Percentiles rank a stretch among this genome's conserved stretches.
Evolutionary conservation across 2,329 filamentous ascomycete genomes (phyloP).

Genomic region (Trichoderma endophyticum): DNA sequence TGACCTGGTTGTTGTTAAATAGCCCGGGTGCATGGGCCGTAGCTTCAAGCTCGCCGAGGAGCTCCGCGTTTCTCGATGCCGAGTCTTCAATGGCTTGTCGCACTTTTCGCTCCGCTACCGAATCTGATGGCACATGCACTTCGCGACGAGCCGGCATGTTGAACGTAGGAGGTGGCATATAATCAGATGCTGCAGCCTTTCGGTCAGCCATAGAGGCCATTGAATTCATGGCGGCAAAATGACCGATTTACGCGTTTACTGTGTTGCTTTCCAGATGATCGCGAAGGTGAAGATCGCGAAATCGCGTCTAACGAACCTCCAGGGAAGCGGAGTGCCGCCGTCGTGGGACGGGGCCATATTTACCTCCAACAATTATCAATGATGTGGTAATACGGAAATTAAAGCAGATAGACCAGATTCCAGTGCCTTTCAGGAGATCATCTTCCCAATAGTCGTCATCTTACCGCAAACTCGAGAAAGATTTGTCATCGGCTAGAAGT

Average conservation of each 20-base stretch:
- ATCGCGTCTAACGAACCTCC: neutral
- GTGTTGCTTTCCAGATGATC: neutral
- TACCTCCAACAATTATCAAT: neutral
- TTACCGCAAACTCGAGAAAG: neutral
- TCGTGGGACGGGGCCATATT: neutral
- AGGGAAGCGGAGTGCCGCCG: neutral
- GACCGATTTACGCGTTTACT: neutral
- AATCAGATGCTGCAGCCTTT: neutral
- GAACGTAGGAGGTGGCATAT: neutral
- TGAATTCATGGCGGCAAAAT: neutral
- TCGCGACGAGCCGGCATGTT: neutral
- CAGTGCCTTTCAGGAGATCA: neutral
- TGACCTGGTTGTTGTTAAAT: conserved; percentile 9
- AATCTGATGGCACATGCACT: neutral
- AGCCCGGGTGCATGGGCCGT: conserved; percentile 8
- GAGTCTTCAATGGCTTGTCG: conserved; percentile 30
- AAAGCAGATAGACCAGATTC: neutral
- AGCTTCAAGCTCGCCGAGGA: conserved; percentile 11
- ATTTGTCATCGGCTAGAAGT: conserved; percentile 11
- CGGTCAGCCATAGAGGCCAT: neutral
- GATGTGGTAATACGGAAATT: neutral
- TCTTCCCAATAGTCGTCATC: neutral
- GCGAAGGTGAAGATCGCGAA: neutral
- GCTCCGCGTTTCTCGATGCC: conserved; percentile 11
- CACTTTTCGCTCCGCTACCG: conserved; percentile 6